These are phyloP conservation scores for Saccharomyces hybrid DNA, from an alignment of 1,139 yeast genomes.

Conservation along the genomic window DNA sequence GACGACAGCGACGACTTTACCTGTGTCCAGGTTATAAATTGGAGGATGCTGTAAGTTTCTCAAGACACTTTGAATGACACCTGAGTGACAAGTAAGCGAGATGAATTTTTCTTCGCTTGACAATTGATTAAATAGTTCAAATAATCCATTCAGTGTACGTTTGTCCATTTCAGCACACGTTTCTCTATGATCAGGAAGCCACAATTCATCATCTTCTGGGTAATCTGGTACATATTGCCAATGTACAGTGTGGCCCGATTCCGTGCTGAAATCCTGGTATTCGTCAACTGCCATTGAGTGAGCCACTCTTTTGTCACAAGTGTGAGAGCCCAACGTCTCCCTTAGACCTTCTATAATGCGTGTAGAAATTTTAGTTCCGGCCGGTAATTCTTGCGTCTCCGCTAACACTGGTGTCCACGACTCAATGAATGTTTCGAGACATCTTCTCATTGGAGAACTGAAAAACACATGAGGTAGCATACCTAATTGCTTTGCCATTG, in stretches of 20 bases:
- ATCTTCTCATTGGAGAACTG: conserved; percentile 59
- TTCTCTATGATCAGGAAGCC: conserved; percentile 40
- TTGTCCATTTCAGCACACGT: conserved; percentile 42
- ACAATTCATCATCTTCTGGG: conserved; percentile 42
- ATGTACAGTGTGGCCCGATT: conserved; percentile 27
- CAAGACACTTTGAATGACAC: conserved; percentile 47
- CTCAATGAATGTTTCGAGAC: conserved; percentile 47
- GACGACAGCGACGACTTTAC: conserved; percentile 54
- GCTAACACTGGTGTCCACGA: conserved; percentile 49
- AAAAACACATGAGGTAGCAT: conserved; percentile 50
- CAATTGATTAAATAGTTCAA: conserved; percentile 32
- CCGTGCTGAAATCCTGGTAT: conserved; percentile 15
- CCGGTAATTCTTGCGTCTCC: not conserved
- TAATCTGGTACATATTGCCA: conserved; percentile 41
- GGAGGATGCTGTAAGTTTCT: conserved; percentile 47
- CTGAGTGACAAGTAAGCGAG: conserved; percentile 55
- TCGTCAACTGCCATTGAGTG: conserved; percentile 15
- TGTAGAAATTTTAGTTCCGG: conserved; percentile 24
- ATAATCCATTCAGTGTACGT: conserved; percentile 38
- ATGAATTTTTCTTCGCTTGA: conserved; percentile 34
- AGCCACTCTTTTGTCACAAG: conserved; percentile 52
- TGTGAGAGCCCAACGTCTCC: conserved; percentile 61
- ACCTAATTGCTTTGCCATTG: conserved; percentile 37
- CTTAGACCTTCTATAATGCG: conserved; percentile 44
- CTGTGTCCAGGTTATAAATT: conserved; percentile 47